phyloP scores from a whole-genome alignment of 768 basidiomycete species.

The Trametes cingulata region DNA sequence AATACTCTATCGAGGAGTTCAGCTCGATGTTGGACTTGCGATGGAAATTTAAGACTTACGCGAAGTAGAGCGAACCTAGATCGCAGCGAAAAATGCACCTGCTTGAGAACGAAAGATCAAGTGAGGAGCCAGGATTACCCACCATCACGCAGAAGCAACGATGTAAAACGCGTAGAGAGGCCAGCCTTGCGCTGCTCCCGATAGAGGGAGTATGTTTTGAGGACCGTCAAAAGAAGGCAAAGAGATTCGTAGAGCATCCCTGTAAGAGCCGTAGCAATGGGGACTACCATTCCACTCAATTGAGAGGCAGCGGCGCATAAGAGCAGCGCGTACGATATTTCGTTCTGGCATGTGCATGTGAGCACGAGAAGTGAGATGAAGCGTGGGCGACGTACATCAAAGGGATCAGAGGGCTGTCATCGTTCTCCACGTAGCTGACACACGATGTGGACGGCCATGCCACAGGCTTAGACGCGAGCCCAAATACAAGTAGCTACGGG shows the following conservation, averaged over 20 bases:
- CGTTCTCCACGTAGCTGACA: background rate
- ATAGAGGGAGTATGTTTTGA: background rate
- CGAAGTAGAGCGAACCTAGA: constrained; percentile 1
- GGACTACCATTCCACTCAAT: background rate
- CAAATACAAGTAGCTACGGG: background rate
- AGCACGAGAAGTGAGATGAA: background rate
- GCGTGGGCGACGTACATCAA: background rate
- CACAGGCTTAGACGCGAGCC: background rate
- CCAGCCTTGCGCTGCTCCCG: background rate
- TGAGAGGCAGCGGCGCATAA: background rate
- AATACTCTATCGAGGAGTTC: background rate
- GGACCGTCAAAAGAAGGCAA: background rate
- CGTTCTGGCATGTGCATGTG: background rate
- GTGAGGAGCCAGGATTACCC: too few species aligned
- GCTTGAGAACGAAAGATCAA: too few species aligned
- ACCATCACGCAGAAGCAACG: constrained; percentile 1
- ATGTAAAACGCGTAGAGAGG: background rate
- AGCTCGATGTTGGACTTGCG: background rate
- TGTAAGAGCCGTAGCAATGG: background rate
- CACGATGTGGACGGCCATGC: background rate
- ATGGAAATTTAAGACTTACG: background rate
- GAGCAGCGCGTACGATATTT: background rate
- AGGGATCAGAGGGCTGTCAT: background rate
- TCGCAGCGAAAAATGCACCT: too few species aligned
- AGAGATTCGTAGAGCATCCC: background rate